Percentiles rank a stretch among this genome's conserved stretches.
phyloP scores from a whole-genome alignment of 306 rosid species.

The Glycine latifolia region DNA sequence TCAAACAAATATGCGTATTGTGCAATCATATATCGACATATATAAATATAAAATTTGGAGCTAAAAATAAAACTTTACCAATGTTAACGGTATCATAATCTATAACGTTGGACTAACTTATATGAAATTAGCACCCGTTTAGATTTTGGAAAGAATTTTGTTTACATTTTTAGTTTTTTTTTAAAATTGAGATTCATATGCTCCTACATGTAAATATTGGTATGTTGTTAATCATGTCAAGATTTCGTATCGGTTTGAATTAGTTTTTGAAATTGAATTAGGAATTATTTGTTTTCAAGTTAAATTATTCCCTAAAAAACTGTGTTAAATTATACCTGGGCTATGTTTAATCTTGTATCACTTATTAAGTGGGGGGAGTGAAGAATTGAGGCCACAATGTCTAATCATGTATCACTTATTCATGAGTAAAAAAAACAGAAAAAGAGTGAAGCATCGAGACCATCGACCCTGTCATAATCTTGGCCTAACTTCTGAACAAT shows the following conservation, averaged over 20 bases:
- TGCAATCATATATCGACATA: not conserved
- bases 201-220: not conserved
- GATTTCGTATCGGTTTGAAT: not conserved
- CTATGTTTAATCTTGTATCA: too few relatives aligned
- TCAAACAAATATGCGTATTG: not conserved
- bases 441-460: not conserved
- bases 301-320: too few relatives aligned
- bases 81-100: not conserved
- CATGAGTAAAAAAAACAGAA: too few relatives aligned
- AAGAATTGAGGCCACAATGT: not conserved
- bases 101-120: not conserved
- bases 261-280: not conserved
- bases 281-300: too few relatives aligned
- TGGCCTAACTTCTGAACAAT: conserved; percentile 29
- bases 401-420: not conserved
- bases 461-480: conserved; percentile 22
- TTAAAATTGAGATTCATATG: not conserved
- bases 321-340: too few relatives aligned
- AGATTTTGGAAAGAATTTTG: not conserved
- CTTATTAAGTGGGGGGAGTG: too few relatives aligned
- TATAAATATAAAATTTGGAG: not conserved
- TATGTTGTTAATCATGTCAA: not conserved
- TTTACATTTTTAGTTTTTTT: not conserved
- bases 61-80: not conserved
- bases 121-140: not conserved